Conservation (phyloP, 257 asterid genomes). For the Salvia splendens region DNA sequence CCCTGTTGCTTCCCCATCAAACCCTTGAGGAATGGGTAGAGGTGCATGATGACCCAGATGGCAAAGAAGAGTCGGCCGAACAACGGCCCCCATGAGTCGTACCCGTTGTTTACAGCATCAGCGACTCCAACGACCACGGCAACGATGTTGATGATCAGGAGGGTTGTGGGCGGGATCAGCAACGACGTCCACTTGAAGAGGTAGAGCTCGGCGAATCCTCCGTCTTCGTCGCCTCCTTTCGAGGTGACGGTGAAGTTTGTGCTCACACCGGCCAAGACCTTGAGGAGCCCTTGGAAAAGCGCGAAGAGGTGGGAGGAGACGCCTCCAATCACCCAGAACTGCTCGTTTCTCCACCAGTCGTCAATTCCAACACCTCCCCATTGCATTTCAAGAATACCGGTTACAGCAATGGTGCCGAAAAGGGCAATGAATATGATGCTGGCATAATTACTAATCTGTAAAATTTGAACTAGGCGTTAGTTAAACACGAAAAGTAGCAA, state of each 20-base stretch:
- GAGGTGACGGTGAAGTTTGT: constrained; percentile 87
- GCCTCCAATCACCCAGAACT: constrained; percentile 97
- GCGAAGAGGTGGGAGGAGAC: constrained; percentile 81
- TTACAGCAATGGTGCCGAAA: constrained; percentile 74
- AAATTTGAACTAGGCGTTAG: constrained; percentile 18
- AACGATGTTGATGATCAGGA: constrained; percentile 63
- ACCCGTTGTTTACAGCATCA: constrained; percentile 79
- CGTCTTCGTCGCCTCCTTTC: constrained; percentile 76
- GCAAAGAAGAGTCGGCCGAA: constrained; percentile 81
- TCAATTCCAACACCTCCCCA: constrained; percentile 91
- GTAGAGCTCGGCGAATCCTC: constrained; percentile 70
- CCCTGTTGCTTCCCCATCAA: constrained; percentile 70
- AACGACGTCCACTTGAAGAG: constrained; percentile 26
- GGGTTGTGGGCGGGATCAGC: constrained; percentile 73
- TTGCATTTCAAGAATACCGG: constrained; percentile 89
- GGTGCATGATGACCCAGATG: constrained; percentile 84
- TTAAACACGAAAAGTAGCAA: neutral
- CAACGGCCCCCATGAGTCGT: constrained; percentile 90
- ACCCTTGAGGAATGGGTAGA: constrained; percentile 91
- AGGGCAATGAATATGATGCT: constrained; percentile 75
- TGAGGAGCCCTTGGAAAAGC: constrained; percentile 81
- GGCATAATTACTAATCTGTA: constrained; percentile 88
- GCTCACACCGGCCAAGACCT: constrained; percentile 80
- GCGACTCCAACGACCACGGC: constrained; percentile 79
- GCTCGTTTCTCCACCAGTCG: constrained; percentile 99